A percentile compares a stretch with the other conserved stretches of the same genome.
phyloP scores from a whole-genome alignment of 2,329 filamentous ascomycete species.

The Fusarium fujikuroi region DNA sequence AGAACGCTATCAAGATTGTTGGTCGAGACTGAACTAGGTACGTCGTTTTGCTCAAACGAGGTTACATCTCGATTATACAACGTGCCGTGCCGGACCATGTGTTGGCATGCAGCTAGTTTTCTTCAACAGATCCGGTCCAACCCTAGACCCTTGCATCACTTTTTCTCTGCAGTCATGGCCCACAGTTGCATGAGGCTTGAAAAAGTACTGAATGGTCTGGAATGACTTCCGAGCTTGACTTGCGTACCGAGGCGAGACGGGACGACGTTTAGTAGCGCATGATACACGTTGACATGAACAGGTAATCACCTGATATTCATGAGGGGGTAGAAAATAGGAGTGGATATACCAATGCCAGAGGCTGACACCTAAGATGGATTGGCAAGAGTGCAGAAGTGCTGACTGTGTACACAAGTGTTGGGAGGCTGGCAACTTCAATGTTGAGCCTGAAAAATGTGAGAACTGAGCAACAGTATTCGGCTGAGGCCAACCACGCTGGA shows the following conservation, averaged over 20 bases:
- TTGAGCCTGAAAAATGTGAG: background rate
- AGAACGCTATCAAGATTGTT: background rate
- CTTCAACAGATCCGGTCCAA: background rate
- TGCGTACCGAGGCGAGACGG: background rate
- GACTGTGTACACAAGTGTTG: too few relatives aligned
- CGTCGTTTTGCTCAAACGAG: background rate
- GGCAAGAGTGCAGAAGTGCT: background rate
- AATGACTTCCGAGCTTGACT: background rate
- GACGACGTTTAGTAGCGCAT: background rate
- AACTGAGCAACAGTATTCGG: background rate
- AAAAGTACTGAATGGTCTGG: background rate
- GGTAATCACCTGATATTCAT: background rate
- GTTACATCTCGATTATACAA: background rate
- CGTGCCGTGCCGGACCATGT: background rate
- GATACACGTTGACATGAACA: background rate
- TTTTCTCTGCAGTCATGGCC: background rate
- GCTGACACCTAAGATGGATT: too few relatives aligned
- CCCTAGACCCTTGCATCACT: background rate
- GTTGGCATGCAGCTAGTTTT: background rate
- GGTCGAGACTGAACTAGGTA: background rate
- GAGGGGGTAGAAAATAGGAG: too few relatives aligned
- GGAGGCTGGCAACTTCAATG: background rate
- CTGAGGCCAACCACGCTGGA: background rate
- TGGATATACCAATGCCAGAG: background rate
- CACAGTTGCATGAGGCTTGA: background rate